Evolutionary conservation across 306 rosid species (phyloP).

Genomic region (Senna tora): DNA sequence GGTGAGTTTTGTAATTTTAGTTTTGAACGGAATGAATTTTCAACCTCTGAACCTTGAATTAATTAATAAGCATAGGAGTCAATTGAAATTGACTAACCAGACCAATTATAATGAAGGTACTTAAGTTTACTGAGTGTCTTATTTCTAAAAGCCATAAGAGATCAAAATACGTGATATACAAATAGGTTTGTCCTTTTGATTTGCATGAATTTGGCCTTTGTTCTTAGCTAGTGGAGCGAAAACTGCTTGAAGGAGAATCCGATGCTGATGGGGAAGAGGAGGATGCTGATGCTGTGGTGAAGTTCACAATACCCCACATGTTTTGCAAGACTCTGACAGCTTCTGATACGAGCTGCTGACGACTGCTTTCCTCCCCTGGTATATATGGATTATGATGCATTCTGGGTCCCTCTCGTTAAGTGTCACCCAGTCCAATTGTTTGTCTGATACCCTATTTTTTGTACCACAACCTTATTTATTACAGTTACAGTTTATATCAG

Average conservation of each 20-base stretch:
- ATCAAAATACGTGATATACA: not conserved
- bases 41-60: too few species aligned
- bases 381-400: constrained; percentile 31
- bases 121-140: not conserved
- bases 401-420: constrained; percentile 1
- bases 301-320: constrained; percentile 85
- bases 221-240: constrained; percentile 56
- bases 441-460: not conserved
- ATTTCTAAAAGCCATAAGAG: constrained; percentile 1
- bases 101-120: constrained; percentile 9
- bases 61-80: too few species aligned
- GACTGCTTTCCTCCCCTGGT: constrained; percentile 98
- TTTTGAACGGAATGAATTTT: too few species aligned
- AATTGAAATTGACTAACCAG: constrained; percentile 2
- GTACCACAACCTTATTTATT: not conserved
- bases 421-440: not conserved
- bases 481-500: not conserved
- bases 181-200: constrained; percentile 9
- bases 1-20: constrained; percentile 50
- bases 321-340: constrained; percentile 97
- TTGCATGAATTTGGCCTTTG: constrained; percentile 27
- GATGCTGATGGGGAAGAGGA: constrained; percentile 64
- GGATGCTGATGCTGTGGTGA: constrained; percentile 57
- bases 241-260: constrained; percentile 53
- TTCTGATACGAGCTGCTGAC: constrained; percentile 97